These are phyloP conservation scores for Artemisia princeps DNA, from an alignment of 140 eudicot genomes.

Conservation along the genomic window DNA sequence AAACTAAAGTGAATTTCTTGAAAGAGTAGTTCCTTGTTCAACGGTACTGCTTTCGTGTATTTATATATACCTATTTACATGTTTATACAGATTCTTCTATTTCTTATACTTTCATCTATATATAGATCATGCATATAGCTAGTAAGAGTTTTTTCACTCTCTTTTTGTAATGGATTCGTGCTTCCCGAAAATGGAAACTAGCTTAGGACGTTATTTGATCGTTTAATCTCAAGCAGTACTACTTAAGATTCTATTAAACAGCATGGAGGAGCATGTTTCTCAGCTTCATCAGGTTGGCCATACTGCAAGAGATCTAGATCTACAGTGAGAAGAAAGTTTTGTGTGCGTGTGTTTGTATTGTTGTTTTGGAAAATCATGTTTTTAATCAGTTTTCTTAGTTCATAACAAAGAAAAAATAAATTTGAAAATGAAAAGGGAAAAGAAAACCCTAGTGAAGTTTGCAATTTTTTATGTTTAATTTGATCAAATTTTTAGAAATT, in stretches of 20 bases:
- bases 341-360: background rate
- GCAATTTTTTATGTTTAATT: background rate
- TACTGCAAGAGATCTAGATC: slow-evolving; percentile 21
- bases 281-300: slow-evolving; percentile 25
- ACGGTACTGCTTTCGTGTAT: slow-evolving; percentile 27
- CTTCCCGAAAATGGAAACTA: background rate
- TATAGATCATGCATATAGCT: background rate
- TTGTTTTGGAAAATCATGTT: background rate
- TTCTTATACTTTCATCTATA: slow-evolving; percentile 24
- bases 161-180: background rate
- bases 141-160: slow-evolving; percentile 8
- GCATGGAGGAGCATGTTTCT: slow-evolving; percentile 26
- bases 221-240: slow-evolving; percentile 7
- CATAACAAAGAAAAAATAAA: no score
- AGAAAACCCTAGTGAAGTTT: slow-evolving; percentile 18
- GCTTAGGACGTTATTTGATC: background rate
- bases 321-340: background rate
- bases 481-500: slow-evolving; percentile 3
- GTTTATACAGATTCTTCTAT: slow-evolving; percentile 26
- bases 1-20: slow-evolving; percentile 24
- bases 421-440: slow-evolving; percentile 5
- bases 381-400: slow-evolving; percentile 3
- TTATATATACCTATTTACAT: slow-evolving; percentile 31
- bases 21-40: slow-evolving; percentile 25
- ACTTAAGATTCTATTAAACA: slow-evolving; percentile 12